phyloP scores from a whole-genome alignment of 208 protist species.

The Leishmania braziliensis region DNA sequence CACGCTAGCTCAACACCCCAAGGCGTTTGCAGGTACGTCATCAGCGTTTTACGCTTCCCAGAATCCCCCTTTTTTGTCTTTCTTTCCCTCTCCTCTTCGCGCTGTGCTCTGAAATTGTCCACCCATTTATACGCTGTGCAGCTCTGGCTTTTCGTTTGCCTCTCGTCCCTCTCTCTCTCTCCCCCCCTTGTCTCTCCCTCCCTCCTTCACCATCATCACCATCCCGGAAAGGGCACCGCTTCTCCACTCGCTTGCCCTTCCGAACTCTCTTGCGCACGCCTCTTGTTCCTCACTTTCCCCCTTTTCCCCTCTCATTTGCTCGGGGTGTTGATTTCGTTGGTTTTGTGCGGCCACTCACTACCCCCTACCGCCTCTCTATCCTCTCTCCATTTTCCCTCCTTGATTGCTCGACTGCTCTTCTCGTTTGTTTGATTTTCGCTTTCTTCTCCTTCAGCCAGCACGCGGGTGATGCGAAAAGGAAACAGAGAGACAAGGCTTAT shows the following conservation, averaged over 20 bases:
- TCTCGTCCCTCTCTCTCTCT: neutral
- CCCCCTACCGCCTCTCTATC: neutral
- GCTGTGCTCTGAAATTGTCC: neutral
- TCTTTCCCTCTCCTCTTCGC: neutral
- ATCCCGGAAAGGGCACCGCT: too few species aligned
- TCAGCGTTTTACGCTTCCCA: neutral
- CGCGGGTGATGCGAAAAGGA: neutral
- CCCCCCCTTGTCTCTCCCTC: neutral
- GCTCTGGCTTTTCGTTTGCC: neutral
- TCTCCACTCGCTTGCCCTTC: too few species aligned
- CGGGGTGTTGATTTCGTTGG: too few species aligned
- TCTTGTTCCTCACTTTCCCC: too few species aligned
- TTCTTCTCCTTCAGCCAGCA: neutral
- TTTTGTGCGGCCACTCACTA: too few species aligned
- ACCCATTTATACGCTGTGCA: neutral
- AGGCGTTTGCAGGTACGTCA: neutral
- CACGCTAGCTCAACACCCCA: neutral
- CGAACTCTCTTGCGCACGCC: too few species aligned
- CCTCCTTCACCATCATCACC: neutral
- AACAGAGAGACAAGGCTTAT: neutral
- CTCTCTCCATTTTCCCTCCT: neutral
- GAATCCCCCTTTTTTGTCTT: slow-evolving; percentile 11
- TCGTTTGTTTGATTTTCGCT: neutral
- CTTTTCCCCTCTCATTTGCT: too few species aligned
- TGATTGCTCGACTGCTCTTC: neutral